Percentiles rank a stretch among this genome's conserved stretches.
phyloP scores from a whole-genome alignment of 2,329 filamentous ascomycete genomes.

The Arachnomyces sp. region DNA sequence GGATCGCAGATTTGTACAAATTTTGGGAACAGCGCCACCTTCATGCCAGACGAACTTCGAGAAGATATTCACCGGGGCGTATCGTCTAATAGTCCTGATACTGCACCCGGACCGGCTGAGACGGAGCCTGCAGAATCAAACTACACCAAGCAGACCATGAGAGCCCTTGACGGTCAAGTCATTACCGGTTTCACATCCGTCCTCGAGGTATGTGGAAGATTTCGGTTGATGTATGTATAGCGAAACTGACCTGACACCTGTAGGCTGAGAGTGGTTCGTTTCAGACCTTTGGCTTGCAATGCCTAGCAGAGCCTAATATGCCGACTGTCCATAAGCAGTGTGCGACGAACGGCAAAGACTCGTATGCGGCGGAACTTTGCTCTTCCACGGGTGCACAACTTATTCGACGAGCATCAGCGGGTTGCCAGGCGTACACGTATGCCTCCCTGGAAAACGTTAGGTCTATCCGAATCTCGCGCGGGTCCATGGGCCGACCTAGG shows the following conservation, averaged over 20 bases:
- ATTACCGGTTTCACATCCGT: slow-evolving; percentile 3
- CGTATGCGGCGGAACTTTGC: background rate
- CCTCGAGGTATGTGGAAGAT: slow-evolving; percentile 1
- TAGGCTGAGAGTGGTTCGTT: slow-evolving; percentile 2
- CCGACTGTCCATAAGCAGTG: background rate
- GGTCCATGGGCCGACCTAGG: background rate
- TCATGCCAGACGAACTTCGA: slow-evolving; percentile 1
- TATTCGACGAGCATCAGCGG: background rate
- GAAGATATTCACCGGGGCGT: background rate
- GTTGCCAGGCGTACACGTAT: background rate
- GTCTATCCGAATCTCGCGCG: slow-evolving; percentile 1
- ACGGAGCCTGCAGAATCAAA: background rate
- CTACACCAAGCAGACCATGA: background rate
- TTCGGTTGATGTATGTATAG: background rate
- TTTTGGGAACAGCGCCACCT: slow-evolving; percentile 1
- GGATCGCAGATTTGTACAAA: slow-evolving; percentile 2
- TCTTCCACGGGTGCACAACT: slow-evolving; percentile 1
- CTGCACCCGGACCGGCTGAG: background rate
- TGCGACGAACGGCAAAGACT: background rate
- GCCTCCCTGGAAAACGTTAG: background rate
- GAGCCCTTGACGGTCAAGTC: background rate
- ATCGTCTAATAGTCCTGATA: no score
- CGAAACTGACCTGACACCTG: background rate
- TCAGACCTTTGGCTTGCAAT: slow-evolving; percentile 5
- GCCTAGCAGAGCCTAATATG: background rate